These are phyloP conservation scores for Aspergillus sp. DNA, from an alignment of 2,329 filamentous ascomycete genomes.

Conservation along the genomic window DNA sequence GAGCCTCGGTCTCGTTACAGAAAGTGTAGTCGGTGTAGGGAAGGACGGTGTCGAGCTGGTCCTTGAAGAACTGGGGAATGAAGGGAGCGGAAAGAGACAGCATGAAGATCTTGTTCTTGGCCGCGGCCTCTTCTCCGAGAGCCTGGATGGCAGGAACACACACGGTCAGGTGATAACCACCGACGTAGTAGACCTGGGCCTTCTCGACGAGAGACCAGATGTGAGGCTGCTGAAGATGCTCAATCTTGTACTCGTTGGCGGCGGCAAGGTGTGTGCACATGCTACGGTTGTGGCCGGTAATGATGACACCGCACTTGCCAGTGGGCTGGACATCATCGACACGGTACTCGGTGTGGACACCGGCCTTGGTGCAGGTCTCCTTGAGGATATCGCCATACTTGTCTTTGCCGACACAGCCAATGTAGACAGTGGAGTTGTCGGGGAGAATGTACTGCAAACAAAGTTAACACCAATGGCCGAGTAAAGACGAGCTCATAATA, in stretches of 20 bases:
- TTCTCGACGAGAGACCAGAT: slow-evolving; percentile 91
- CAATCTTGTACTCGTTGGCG: slow-evolving; percentile 94
- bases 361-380: slow-evolving; percentile 81
- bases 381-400: slow-evolving; percentile 89
- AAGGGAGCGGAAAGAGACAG: slow-evolving; percentile 94
- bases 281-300: slow-evolving; percentile 93
- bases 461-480: slow-evolving; percentile 12
- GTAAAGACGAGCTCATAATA: slow-evolving; percentile 1
- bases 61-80: slow-evolving; percentile 97
- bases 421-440: slow-evolving; percentile 84
- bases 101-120: slow-evolving; percentile 84
- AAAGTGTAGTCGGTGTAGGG: slow-evolving; percentile 96
- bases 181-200: slow-evolving; percentile 86
- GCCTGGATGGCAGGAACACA: slow-evolving; percentile 87
- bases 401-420: slow-evolving; percentile 92
- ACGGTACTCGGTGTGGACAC: slow-evolving; percentile 91
- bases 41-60: slow-evolving; percentile 78
- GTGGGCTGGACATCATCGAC: slow-evolving; percentile 82
- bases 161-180: slow-evolving; percentile 96
- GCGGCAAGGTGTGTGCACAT: slow-evolving; percentile 94
- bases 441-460: slow-evolving; percentile 75
- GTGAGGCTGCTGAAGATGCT: slow-evolving; percentile 85
- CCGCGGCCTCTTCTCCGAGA: slow-evolving; percentile 83
- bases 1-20: slow-evolving; percentile 94
- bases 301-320: slow-evolving; percentile 92